These are phyloP conservation scores for Trichosporon sp. DNA, from an alignment of 1,284 basidiomycete species.

Conservation along the genomic window DNA sequence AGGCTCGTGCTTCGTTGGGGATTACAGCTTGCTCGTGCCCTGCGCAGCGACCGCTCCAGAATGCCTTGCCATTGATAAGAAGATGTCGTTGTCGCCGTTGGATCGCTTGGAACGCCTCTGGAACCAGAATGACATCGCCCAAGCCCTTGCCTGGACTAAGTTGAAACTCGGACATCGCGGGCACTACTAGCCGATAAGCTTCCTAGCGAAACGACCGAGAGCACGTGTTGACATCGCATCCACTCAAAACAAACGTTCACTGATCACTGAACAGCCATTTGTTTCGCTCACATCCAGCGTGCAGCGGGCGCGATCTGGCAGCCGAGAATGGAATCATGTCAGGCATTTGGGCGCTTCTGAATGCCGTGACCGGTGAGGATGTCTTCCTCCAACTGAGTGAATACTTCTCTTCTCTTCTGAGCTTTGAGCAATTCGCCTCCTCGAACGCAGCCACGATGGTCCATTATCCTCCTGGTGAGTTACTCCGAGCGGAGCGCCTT, in stretches of 20 bases:
- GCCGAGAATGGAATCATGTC: background rate
- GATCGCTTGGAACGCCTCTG: no score
- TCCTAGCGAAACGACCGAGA: background rate
- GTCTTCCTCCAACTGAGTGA: background rate
- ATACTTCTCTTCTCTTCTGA: background rate
- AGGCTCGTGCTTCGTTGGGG: no score
- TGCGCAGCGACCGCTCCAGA: no score
- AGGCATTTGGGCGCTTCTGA: background rate
- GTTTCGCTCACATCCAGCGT: background rate
- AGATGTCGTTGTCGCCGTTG: no score
- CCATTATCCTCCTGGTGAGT: slow-evolving; percentile 12
- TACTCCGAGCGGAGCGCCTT: background rate
- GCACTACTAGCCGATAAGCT: background rate
- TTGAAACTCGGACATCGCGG: background rate
- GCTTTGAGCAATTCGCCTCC: background rate
- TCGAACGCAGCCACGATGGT: background rate
- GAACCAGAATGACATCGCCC: no score
- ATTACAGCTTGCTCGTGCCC: no score
- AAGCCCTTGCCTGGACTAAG: no score
- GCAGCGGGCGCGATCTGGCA: background rate
- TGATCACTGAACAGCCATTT: background rate
- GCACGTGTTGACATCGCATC: background rate
- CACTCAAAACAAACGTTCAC: background rate
- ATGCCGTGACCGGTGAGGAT: background rate
- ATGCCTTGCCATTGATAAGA: no score